These are phyloP conservation scores for Aspergillus calidoustus DNA, from an alignment of 2,329 filamentous ascomycete genomes.

Conservation along the genomic window DNA sequence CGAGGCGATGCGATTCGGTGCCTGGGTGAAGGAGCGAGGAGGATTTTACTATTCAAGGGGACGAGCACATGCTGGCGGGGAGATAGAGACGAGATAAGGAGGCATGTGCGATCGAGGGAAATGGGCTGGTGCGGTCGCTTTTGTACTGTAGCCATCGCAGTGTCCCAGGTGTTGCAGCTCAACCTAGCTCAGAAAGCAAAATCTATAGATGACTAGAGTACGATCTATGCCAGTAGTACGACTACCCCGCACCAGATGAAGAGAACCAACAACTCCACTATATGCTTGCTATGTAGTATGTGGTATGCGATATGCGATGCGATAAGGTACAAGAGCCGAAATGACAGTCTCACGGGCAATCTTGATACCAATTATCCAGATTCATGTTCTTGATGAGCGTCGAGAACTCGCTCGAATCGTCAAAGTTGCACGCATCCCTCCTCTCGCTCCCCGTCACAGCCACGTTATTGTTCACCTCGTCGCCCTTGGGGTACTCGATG, in stretches of 20 bases:
- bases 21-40: neutral
- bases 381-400: conserved; percentile 69
- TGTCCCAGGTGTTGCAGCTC: neutral
- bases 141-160: neutral
- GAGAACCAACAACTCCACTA: neutral
- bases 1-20: neutral
- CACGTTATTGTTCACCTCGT: conserved; percentile 41
- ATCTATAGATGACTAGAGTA: neutral
- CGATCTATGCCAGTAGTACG: neutral
- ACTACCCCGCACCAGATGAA: neutral
- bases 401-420: conserved; percentile 59
- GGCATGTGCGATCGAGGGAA: too few relatives aligned
- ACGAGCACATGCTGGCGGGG: too few relatives aligned
- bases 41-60: neutral
- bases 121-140: too few relatives aligned
- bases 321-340: neutral
- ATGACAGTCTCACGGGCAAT: conserved; percentile 45
- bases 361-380: conserved; percentile 66
- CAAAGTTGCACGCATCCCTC: conserved; percentile 53
- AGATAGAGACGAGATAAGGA: too few relatives aligned
- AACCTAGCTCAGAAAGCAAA: too few relatives aligned
- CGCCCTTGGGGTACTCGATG: conserved; percentile 69
- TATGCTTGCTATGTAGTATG: neutral
- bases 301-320: neutral
- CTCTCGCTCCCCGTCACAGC: conserved; percentile 40